phyloP scores from a whole-genome alignment of 768 basidiomycete genomes.

The Mycena filopes region DNA sequence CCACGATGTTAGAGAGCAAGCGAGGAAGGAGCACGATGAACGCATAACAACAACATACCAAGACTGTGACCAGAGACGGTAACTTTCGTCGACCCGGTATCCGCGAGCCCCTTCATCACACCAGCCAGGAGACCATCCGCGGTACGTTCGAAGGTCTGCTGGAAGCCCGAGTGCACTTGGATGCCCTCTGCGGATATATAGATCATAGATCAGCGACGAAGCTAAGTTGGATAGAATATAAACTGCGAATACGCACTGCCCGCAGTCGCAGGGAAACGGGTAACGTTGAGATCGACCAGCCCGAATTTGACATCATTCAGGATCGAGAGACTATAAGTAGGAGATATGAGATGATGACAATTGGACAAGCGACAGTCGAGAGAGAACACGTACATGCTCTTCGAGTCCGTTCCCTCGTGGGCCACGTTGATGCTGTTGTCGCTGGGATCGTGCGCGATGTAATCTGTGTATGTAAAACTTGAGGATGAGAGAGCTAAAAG shows the following conservation, averaged over 20 bases:
- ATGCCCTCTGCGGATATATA: slow-evolving; percentile 37
- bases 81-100: slow-evolving; percentile 44
- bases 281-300: slow-evolving; percentile 42
- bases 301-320: slow-evolving; percentile 48
- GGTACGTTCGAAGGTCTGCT: slow-evolving; percentile 48
- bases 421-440: slow-evolving; percentile 50
- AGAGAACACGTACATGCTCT: slow-evolving; percentile 40
- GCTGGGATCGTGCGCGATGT: slow-evolving; percentile 48
- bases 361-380: not conserved
- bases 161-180: slow-evolving; percentile 53
- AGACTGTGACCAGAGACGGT: slow-evolving; percentile 53
- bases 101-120: slow-evolving; percentile 41
- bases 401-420: slow-evolving; percentile 52
- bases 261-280: slow-evolving; percentile 42
- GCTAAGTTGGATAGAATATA: not conserved
- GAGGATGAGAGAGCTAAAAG: not conserved
- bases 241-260: slow-evolving; percentile 31
- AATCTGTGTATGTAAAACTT: slow-evolving; percentile 36
- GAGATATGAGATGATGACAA: not conserved
- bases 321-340: slow-evolving; percentile 47
- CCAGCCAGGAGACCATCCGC: slow-evolving; percentile 45
- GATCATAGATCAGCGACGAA: not conserved
- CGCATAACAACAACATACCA: slow-evolving; percentile 36
- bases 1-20: no score
- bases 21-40: not conserved